phyloP scores from a whole-genome alignment of 345 rosid species.

The Pseudoturritis turrita region DNA sequence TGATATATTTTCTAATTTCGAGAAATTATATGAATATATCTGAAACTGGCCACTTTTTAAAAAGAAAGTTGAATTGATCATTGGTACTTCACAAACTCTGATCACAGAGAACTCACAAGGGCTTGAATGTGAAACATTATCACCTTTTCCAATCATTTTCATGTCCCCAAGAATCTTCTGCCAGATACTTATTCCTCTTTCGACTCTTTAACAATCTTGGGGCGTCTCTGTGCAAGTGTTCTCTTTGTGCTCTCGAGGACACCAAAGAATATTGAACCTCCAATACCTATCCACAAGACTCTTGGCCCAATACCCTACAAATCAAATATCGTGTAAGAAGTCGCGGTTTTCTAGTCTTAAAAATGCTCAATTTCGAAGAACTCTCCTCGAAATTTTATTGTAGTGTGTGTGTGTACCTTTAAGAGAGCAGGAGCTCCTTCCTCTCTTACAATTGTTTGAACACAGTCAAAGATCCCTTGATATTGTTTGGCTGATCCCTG shows the following conservation, averaged over 20 bases:
- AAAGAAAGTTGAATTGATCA: slow-evolving; percentile 3
- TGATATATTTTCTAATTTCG: neutral
- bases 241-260: slow-evolving; percentile 84
- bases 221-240: slow-evolving; percentile 52
- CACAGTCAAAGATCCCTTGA: slow-evolving; percentile 83
- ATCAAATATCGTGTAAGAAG: neutral
- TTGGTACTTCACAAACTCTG: neutral
- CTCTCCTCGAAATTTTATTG: neutral
- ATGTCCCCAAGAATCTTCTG: neutral
- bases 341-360: neutral
- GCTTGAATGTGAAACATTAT: neutral
- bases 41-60: neutral
- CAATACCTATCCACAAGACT: slow-evolving; percentile 90
- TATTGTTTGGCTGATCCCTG: slow-evolving; percentile 86
- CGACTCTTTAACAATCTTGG: slow-evolving; percentile 24
- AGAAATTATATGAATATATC: neutral
- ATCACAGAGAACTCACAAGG: neutral
- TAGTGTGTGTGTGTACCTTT: slow-evolving; percentile 45
- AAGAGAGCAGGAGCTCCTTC: slow-evolving; percentile 89
- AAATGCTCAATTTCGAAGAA: neutral
- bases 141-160: neutral
- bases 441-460: slow-evolving; percentile 68
- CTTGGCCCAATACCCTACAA: slow-evolving; percentile 81
- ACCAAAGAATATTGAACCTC: slow-evolving; percentile 86
- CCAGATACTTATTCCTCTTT: slow-evolving; percentile 29